Evolutionary conservation across 768 basidiomycete genomes (phyloP), one percentile per base, ranked within the genome.

Genomic region (Mycena galopus): DNA sequence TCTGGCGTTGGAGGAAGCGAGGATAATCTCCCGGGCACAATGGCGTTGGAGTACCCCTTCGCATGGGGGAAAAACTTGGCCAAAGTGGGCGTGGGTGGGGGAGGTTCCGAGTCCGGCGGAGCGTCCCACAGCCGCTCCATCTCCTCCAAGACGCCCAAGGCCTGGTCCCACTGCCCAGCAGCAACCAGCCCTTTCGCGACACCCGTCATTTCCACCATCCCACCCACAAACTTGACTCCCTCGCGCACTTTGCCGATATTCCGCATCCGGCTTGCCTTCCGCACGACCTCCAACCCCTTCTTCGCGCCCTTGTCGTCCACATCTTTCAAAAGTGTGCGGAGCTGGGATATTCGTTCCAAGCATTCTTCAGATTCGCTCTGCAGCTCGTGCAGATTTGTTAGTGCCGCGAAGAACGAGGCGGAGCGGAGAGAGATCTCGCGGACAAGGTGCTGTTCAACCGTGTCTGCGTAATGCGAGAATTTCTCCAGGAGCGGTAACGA

Each of bases 391-490:
- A 99, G 86, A 81, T 99, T 99, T 9, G 96, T 90, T 42, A 99
- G 89, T 9, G 98, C 98, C 6, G 97, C 93, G 77, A 99, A 99
- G 88, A 99, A 99, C 1, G 96, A 96, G 0, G 94, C 89, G 0
- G 96, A 95, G 17, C 97, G 93, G 12, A 93, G 85, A 11, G 94
- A 93, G 55, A 99, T 97, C 82, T 99, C 98, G 71, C 91, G 91
- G 5, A 97, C 90, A 67, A 99, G 93, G 81, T 99, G 97, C 71
- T 96, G 92, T 79, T 99, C 98, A 73, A 99, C 90, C 0, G 93
- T 93, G 79, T 98, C 98, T 2, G 97, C 92, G 77, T 97, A 93
- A 67, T 95, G 93, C 12, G 96, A 96, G 73, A 98, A 90, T 77
- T 91, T 93, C 79, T 98, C 97, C 12, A 97, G 91, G 4, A 97